Percentiles rank a stretch among this genome's conserved stretches.
Evolutionary conservation across 495 filamentous ascomycete genomes (phyloP).

Genomic region (Penicillium daleae): DNA sequence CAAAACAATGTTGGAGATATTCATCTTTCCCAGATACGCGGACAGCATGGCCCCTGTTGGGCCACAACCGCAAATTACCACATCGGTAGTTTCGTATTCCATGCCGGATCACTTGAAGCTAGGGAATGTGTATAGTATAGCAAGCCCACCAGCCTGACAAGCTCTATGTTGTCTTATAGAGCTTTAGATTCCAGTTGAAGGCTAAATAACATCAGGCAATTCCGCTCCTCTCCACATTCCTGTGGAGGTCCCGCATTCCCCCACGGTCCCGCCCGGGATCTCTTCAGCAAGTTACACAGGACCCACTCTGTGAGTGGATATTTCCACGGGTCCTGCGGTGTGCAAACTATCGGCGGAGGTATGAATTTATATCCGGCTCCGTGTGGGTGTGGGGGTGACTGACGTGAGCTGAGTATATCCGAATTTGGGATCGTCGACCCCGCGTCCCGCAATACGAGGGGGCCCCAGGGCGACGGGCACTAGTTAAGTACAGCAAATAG

Average conservation of each 20-base stretch:
- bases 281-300: not conserved
- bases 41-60: conserved; percentile 42
- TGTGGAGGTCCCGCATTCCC: conserved; percentile 6
- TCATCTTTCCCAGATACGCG: conserved; percentile 35
- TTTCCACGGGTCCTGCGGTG: not conserved
- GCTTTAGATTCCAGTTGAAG: not conserved
- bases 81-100: conserved; percentile 36
- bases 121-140: not conserved
- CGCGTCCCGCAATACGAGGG: conserved; percentile 1
- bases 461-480: not conserved
- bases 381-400: not conserved
- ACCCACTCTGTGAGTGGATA: not conserved
- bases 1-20: conserved; percentile 38
- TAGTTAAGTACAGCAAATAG: not conserved
- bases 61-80: conserved; percentile 44
- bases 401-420: not conserved
- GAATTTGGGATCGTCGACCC: not conserved
- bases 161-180: not conserved
- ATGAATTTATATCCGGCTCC: not conserved
- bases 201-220: not conserved
- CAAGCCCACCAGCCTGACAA: not conserved
- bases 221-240: not conserved
- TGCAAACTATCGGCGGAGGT: not conserved
- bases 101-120: conserved; percentile 1
- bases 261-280: not conserved